phyloP scores from a whole-genome alignment of 805 yeast species.

The Peterozyma toletana region DNA sequence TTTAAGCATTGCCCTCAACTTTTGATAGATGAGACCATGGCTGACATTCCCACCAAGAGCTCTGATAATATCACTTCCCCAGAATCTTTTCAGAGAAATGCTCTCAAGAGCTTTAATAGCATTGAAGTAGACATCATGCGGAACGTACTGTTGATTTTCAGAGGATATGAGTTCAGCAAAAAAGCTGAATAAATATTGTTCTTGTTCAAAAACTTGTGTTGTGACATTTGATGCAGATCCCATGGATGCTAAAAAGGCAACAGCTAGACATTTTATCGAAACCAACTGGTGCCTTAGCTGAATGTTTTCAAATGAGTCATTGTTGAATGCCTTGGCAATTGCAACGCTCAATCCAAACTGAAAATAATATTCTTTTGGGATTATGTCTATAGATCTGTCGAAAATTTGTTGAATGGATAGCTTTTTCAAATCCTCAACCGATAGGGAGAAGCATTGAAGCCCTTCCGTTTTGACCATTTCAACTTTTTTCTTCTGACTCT shows the following conservation, averaged over 20 bases:
- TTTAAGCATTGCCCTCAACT: slow-evolving; percentile 56
- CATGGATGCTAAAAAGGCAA: slow-evolving; percentile 55
- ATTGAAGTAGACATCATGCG: slow-evolving; percentile 45
- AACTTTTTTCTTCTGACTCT: not conserved
- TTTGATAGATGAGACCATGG: slow-evolving; percentile 76
- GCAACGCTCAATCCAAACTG: slow-evolving; percentile 56
- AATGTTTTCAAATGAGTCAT: slow-evolving; percentile 44
- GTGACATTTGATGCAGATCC: slow-evolving; percentile 52
- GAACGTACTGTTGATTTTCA: slow-evolving; percentile 37
- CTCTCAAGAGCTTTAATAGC: slow-evolving; percentile 65
- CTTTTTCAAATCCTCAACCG: slow-evolving; percentile 51
- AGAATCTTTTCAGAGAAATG: slow-evolving; percentile 56
- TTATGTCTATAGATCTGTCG: slow-evolving; percentile 46
- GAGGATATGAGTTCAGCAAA: slow-evolving; percentile 70
- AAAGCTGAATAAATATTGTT: slow-evolving; percentile 62
- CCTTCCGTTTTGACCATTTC: slow-evolving; percentile 28
- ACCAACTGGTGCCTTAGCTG: slow-evolving; percentile 52
- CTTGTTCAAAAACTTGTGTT: slow-evolving; percentile 61
- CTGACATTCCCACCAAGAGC: slow-evolving; percentile 80
- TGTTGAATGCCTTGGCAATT: slow-evolving; percentile 67
- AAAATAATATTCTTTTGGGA: slow-evolving; percentile 61
- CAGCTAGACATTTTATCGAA: slow-evolving; percentile 56
- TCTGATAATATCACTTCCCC: slow-evolving; percentile 72
- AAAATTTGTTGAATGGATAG: slow-evolving; percentile 53
- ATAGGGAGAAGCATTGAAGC: slow-evolving; percentile 39